A percentile compares a stretch with the other conserved stretches of the same genome.
Conservation (phyloP, 2,329 filamentous ascomycete species). For the Blumeriella jaapii region DNA sequence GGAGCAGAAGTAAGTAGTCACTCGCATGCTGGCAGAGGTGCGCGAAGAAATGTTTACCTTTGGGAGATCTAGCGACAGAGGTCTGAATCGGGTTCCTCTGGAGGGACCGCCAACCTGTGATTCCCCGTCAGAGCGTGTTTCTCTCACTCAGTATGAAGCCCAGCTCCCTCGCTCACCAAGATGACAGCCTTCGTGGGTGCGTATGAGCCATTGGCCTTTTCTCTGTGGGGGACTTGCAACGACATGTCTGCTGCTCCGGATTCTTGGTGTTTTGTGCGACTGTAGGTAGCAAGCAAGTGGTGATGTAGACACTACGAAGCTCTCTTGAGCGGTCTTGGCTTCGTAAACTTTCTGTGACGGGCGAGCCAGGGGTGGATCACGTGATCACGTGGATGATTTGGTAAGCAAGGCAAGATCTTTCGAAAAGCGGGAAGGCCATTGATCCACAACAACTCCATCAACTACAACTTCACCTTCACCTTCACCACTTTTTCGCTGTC, state of each 20-base stretch:
- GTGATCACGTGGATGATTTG: conserved; percentile 7
- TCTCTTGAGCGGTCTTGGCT: too few species aligned
- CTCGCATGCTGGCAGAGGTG: conserved; percentile 6
- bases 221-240: conserved; percentile 33
- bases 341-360: too few species aligned
- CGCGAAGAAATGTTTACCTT: conserved; percentile 47
- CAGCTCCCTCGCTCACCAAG: conserved; percentile 48
- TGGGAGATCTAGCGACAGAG: conserved; percentile 87
- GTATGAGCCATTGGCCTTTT: conserved; percentile 35
- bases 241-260: conserved; percentile 28
- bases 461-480: too few species aligned
- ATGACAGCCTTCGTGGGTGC: conserved; percentile 87
- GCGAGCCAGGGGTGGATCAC: conserved; percentile 2
- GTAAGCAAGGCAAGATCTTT: too few species aligned
- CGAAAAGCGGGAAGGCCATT: too few species aligned
- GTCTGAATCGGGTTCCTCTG: conserved; percentile 88
- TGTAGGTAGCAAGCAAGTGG: too few species aligned
- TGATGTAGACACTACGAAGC: conserved; percentile 10
- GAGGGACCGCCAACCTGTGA: conserved; percentile 87
- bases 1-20: too few species aligned
- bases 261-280: neutral
- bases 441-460: too few species aligned
- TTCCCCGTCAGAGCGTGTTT: conserved; percentile 14
- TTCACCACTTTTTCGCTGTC: too few species aligned
- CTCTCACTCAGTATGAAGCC: conserved; percentile 1